A percentile compares a stretch with the other conserved stretches of the same genome.
Evolutionary conservation across 805 yeast genomes (phyloP).

Genomic region (Saccharomycopsis guyanensis): DNA sequence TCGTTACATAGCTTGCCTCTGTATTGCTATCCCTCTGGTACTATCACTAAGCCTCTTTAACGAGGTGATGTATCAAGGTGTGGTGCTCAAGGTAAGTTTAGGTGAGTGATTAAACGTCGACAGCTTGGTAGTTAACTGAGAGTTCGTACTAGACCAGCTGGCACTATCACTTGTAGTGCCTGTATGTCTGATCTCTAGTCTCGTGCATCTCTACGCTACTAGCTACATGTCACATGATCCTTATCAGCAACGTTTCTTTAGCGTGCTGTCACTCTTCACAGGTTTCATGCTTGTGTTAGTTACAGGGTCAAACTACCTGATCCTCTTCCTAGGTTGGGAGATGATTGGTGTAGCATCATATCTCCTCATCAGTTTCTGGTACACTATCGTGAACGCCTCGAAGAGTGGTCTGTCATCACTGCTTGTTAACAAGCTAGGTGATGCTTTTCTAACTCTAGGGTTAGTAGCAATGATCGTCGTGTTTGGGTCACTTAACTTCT

Average conservation of each 20-base stretch:
- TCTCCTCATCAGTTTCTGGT: too few relatives aligned
- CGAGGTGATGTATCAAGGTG: conserved; percentile 19
- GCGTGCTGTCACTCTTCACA: conserved; percentile 23
- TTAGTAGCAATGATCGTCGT: too few relatives aligned
- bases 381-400: too few relatives aligned
- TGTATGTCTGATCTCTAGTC: conserved; percentile 19
- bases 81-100: conserved; percentile 20
- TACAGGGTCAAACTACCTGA: conserved; percentile 23
- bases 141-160: conserved; percentile 21
- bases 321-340: conserved; percentile 24
- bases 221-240: conserved; percentile 20
- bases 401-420: too few relatives aligned
- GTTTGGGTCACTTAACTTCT: too few relatives aligned
- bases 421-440: too few relatives aligned
- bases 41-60: conserved; percentile 16
- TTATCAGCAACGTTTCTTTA: conserved; percentile 23
- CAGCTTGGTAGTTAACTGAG: conserved; percentile 21
- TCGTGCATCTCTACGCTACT: conserved; percentile 24
- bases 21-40: conserved; percentile 18
- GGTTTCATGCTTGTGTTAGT: conserved; percentile 18
- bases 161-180: conserved; percentile 24
- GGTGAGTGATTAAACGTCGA: conserved; percentile 21
- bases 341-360: too few relatives aligned
- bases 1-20: conserved; percentile 18
- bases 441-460: too few relatives aligned